These are phyloP conservation scores for Zygoascus bituminiphila DNA, from an alignment of 805 yeast genomes.

Conservation along the genomic window DNA sequence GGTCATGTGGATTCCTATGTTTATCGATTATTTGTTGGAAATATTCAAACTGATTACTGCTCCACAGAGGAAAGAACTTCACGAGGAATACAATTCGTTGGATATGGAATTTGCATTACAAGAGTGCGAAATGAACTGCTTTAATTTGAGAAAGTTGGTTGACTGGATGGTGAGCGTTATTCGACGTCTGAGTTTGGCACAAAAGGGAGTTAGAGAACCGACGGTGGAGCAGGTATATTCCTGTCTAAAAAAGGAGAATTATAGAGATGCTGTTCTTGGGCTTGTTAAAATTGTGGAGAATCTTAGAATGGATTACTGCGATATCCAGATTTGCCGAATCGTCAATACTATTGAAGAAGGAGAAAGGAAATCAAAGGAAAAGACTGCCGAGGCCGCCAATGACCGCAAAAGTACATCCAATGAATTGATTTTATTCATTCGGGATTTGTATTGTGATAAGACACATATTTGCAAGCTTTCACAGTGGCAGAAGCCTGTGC, in stretches of 20 bases:
- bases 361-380: neutral
- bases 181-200: neutral
- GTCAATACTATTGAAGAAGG: neutral
- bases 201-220: neutral
- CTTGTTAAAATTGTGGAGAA: neutral
- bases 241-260: neutral
- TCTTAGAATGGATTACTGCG: neutral
- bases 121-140: conserved; percentile 14
- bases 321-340: neutral
- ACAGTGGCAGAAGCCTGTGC: neutral
- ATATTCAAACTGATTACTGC: conserved; percentile 9
- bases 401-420: neutral
- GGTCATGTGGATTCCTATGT: conserved; percentile 13
- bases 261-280: neutral
- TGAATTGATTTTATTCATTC: neutral
- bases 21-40: conserved; percentile 8
- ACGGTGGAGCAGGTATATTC: neutral
- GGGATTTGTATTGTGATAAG: conserved; percentile 1
- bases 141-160: conserved; percentile 2
- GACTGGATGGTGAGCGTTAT: neutral
- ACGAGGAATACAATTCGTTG: conserved; percentile 6
- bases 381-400: neutral
- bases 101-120: conserved; percentile 14
- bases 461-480: neutral
- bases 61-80: neutral